Evolutionary conservation across 352 stramenopile species (phyloP), one percentile per base, ranked within the genome.

Genomic region (Peronospora farinosa): DNA sequence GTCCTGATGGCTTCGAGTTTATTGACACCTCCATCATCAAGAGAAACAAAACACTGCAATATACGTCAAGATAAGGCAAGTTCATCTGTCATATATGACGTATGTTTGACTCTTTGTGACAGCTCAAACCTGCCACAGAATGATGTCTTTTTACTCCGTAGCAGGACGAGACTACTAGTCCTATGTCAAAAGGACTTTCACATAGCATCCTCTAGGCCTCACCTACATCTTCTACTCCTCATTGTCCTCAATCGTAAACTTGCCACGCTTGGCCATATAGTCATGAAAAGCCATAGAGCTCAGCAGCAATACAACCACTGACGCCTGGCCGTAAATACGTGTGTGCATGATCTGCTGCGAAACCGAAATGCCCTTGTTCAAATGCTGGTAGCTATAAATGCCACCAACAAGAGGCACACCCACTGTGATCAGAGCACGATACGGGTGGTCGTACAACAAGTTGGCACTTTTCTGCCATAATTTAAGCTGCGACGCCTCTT

Each of bases 341-440:
- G 81, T 86, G 67, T 89, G 72, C 81, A 92, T 92, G 60, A 92
- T 83, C 78, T 89, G 74, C 67, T 92, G 81, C 52, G 81, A 90
- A 6, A 57, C 37, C 33, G 72, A 68, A 59, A 92, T 83, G 40
- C 65, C 66, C 56, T 66, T 75, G 66, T 92, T 90, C 40, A 78
- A 56, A 46, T 66, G 63, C 65, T 92, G 81, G 48, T 72, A 80
- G 15, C 65, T 51, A 60, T 77, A 90, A 51, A 92, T 92, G 42
- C 77, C 63, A 15, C 74, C 78, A 0, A 92, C 81, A 6, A 89
- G 52, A 7, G 81, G 81, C 13, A 60, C 63, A 43, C 78, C 79
- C 7, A 87, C 64, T 0, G 56, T 53, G 23, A 74, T 47, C 15
- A 92, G 46, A 16, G 71, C 60, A 33, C 68, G 68, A 63, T 88